These are phyloP conservation scores for Hanseniaspora opuntiae DNA, from an alignment of 805 yeast species.

Conservation along the genomic window DNA sequence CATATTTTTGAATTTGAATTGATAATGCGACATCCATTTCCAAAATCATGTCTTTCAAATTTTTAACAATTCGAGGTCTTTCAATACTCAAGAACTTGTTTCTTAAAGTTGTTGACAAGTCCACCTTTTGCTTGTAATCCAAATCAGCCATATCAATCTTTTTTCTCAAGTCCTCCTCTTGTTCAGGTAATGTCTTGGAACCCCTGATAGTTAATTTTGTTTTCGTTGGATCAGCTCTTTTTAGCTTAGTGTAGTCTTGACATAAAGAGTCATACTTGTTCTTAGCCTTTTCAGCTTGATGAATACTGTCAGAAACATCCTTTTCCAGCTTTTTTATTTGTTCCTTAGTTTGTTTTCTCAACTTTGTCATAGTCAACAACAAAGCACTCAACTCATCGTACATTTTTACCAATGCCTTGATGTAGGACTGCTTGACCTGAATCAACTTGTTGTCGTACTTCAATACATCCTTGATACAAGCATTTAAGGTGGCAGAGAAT, in stretches of 20 bases:
- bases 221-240: conserved; percentile 69
- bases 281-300: conserved; percentile 79
- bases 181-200: conserved; percentile 60
- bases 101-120: conserved; percentile 56
- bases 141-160: conserved; percentile 76
- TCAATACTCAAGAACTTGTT: conserved; percentile 56
- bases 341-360: conserved; percentile 69
- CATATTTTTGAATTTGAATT: conserved; percentile 75
- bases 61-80: conserved; percentile 64
- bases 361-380: conserved; percentile 51
- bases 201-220: conserved; percentile 72
- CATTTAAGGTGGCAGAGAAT: conserved; percentile 42
- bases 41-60: conserved; percentile 60
- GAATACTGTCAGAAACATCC: conserved; percentile 70
- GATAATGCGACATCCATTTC: conserved; percentile 85
- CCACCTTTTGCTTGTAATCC: conserved; percentile 71
- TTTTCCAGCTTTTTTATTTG: conserved; percentile 71
- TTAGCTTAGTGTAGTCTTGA: conserved; percentile 71
- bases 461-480: conserved; percentile 53
- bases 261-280: conserved; percentile 63
- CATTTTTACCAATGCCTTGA: conserved; percentile 70
- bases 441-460: conserved; percentile 65
- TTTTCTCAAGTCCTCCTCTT: conserved; percentile 75
- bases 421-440: conserved; percentile 61
- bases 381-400: conserved; percentile 69